Percentiles rank a stretch among this genome's conserved stretches.
These are phyloP conservation scores for Candida taoyuanica DNA, from an alignment of 805 yeast species.

Conservation along the genomic window DNA sequence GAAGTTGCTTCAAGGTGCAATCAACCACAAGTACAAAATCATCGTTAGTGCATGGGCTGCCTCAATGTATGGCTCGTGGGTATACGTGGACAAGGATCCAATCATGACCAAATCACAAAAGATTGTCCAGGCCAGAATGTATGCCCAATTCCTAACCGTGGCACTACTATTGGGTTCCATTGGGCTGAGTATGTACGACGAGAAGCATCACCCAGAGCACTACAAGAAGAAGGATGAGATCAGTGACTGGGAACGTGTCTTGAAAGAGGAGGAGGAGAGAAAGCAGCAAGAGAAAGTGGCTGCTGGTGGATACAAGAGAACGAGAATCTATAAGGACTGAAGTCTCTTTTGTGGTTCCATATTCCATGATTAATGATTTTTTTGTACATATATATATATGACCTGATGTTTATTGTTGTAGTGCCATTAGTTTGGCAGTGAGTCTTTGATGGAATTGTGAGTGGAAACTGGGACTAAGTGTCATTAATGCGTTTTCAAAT, in stretches of 20 bases:
- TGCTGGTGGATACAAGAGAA: slow-evolving; percentile 29
- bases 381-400: too few species aligned
- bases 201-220: slow-evolving; percentile 43
- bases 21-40: slow-evolving; percentile 58
- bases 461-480: not conserved
- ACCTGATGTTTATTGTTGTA: too few species aligned
- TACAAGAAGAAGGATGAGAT: slow-evolving; percentile 29
- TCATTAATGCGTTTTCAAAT: not conserved
- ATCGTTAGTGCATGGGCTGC: slow-evolving; percentile 77
- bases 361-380: too few species aligned
- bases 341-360: not conserved
- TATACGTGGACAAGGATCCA: slow-evolving; percentile 63
- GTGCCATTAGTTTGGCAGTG: not conserved
- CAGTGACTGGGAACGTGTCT: slow-evolving; percentile 45
- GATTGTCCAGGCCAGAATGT: slow-evolving; percentile 85
- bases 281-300: slow-evolving; percentile 17
- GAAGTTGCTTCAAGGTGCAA: slow-evolving; percentile 43
- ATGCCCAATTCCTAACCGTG: slow-evolving; percentile 81
- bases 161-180: slow-evolving; percentile 64
- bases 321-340: slow-evolving; percentile 31
- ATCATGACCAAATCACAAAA: slow-evolving; percentile 73
- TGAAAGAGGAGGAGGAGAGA: slow-evolving; percentile 40
- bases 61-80: slow-evolving; percentile 78
- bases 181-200: slow-evolving; percentile 61
- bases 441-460: not conserved